These are phyloP conservation scores for Emiliania huxleyi DNA, from an alignment of 78 protist species.

Conservation along the genomic window DNA sequence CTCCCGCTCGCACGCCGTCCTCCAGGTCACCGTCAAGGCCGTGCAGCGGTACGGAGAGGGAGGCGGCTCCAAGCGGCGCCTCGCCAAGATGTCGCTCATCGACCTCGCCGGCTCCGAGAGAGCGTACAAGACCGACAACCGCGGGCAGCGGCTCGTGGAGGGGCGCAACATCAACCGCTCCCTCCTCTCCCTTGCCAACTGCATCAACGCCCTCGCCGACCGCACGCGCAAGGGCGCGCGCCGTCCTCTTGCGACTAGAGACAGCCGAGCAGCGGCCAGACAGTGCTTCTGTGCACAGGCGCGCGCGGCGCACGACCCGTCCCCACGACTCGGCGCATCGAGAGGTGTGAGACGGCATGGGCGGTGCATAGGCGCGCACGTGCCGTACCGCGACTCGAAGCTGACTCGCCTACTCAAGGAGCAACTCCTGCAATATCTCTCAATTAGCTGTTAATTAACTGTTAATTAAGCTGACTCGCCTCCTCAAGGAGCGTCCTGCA, in stretches of 20 bases:
- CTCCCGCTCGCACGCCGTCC: conserved; percentile 42
- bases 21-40: not conserved
- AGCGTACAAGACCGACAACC: conserved; percentile 37
- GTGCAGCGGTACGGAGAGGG: not conserved
- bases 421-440: too few relatives aligned
- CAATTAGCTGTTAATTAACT: too few relatives aligned
- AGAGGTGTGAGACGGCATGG: too few relatives aligned
- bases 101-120: conserved; percentile 31
- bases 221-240: not conserved
- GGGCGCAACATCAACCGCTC: conserved; percentile 76
- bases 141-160: conserved; percentile 37
- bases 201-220: conserved; percentile 73
- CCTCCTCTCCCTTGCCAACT: conserved; percentile 83
- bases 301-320: too few relatives aligned
- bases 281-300: too few relatives aligned
- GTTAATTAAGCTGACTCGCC: too few relatives aligned
- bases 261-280: too few relatives aligned
- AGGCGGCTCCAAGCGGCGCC: not conserved
- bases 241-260: too few relatives aligned
- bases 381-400: conserved; percentile 58
- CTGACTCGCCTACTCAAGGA: conserved; percentile 48
- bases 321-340: too few relatives aligned
- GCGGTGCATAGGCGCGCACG: too few relatives aligned
- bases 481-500: too few relatives aligned
- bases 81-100: conserved; percentile 15